Conservation (phyloP, 2,329 filamentous ascomycete genomes). For the Raffaelea deltoideospora region DNA sequence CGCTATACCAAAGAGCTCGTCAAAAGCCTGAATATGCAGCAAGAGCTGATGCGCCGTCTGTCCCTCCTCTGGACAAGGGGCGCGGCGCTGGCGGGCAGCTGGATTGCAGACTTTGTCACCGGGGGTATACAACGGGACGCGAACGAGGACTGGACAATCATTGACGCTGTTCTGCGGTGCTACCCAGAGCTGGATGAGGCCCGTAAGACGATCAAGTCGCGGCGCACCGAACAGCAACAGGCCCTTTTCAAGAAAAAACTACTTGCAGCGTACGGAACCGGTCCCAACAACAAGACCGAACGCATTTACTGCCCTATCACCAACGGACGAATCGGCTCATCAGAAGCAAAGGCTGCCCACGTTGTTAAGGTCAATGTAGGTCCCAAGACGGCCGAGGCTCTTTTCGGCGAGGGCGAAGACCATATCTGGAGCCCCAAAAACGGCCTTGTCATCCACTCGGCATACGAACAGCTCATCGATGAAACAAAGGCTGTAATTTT, state of each 20-base stretch:
- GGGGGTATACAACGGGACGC: not conserved
- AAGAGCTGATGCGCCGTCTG: not conserved
- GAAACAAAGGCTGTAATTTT: not conserved
- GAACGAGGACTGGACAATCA: not conserved
- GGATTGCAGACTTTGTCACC: not conserved
- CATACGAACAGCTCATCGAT: not conserved
- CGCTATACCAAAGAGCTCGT: not conserved
- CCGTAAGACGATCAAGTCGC: not conserved
- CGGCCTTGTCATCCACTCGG: not conserved
- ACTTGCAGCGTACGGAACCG: not conserved
- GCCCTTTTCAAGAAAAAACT: not conserved
- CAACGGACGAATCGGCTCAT: not conserved
- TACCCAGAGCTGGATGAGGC: not conserved
- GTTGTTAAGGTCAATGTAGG: not conserved
- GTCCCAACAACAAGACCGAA: not conserved
- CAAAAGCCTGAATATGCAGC: not conserved
- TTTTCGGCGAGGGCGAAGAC: not conserved
- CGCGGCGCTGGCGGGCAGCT: not conserved
- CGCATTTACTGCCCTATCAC: not conserved
- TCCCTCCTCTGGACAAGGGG: not conserved
- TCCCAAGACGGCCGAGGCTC: not conserved
- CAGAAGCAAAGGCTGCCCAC: not conserved
- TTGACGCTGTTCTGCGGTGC: not conserved
- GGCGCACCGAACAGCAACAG: constrained; percentile 1
- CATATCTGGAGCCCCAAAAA: constrained; percentile 1